Base-by-base conservation (phyloP, 179 eudicot genomes). In the Heliamphora ciliata region DNA sequence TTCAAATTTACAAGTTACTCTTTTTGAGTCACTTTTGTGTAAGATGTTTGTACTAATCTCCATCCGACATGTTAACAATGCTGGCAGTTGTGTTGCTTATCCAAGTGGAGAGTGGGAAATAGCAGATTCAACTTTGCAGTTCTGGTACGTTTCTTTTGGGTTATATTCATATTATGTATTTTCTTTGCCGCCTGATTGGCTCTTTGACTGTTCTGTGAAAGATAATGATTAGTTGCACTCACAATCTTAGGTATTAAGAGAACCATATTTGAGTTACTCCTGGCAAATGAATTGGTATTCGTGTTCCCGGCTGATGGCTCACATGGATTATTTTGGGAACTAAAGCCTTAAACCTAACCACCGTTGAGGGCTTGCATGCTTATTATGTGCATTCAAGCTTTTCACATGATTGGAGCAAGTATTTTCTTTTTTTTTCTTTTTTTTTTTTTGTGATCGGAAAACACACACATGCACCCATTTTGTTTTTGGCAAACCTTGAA, bases 21-120 rank as follows among this genome's bases (percentile, higher is more conserved):
- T 7, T 58, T 60, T 31, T 71, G 44, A 11, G 85, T 52, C 44
- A 31, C 18, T 66, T 79, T 59, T 79, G 82, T 72, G 40, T 15
- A 50, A 79, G 52, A 72, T 46, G 40, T 78, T 24, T 79, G 74
- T 52, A n/a, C 48, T 64, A 56, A 48, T 46, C 46, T 24, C 47
- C 70, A 73, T 60, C 55, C 84, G 78, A 82, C 73, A 58, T 81
- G 48, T 82, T 80, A 70, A 70, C 52, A 78, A 63, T 80, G 61
- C 71, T 84, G 88, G 89, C 97, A 97, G 99, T 82, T 97, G 99
- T 86, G 93, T 94, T 40, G 87, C 93, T 61, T 92, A 90, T 93
- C 90, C 97, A 83, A 87, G 96, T 89, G 91, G 89, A 86, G 98
- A 92, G 54, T 97, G 99, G 98, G 98, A 93, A 71, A 91, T 97